Conservation (phyloP, 495 filamentous ascomycete species). For the Tuber aestivum region DNA sequence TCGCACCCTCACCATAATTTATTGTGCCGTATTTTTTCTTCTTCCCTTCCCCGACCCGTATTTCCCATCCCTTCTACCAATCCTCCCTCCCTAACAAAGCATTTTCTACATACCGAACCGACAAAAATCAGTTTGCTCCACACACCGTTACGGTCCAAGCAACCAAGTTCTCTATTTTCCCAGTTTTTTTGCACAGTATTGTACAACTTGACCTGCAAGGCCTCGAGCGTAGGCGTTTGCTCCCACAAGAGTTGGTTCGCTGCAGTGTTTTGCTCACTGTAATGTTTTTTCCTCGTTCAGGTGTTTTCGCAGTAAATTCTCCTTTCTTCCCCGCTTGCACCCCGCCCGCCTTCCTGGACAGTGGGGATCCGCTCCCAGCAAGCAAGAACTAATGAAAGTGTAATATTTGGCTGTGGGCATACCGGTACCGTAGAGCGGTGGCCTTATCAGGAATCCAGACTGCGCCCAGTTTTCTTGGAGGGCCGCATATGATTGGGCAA, state of each 20-base stretch:
- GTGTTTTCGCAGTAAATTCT: not conserved
- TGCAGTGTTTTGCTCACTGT: not conserved
- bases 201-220: not conserved
- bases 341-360: not conserved
- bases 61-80: not conserved
- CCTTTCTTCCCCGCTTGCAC: not conserved
- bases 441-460: not conserved
- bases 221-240: not conserved
- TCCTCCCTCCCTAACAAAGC: too few relatives aligned
- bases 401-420: not conserved
- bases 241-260: not conserved
- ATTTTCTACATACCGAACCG: not conserved
- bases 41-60: not conserved
- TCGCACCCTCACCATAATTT: not conserved
- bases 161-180: not conserved
- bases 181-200: not conserved
- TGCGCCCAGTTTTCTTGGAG: not conserved
- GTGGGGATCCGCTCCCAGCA: not conserved
- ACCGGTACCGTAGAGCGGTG: too few relatives aligned
- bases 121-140: not conserved
- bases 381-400: too few relatives aligned
- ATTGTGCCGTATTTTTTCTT: not conserved
- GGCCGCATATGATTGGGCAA: not conserved
- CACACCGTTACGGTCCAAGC: not conserved
- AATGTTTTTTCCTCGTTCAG: not conserved